Percentiles rank a stretch among this genome's conserved stretches.
phyloP scores from a whole-genome alignment of 2,329 filamentous ascomycete species.

The Dendrostoma leiphaemia region DNA sequence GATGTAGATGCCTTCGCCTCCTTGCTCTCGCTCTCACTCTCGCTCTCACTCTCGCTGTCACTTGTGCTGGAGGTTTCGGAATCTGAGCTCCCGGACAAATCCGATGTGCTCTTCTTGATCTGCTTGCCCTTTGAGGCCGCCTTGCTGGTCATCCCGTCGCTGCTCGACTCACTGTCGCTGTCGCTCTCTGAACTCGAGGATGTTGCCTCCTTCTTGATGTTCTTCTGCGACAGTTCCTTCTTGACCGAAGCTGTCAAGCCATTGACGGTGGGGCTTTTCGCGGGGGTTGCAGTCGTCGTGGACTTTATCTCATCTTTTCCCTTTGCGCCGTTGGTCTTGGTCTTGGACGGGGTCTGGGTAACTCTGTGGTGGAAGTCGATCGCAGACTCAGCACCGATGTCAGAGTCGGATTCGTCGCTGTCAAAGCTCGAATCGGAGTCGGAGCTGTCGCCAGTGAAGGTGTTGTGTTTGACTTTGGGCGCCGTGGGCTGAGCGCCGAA shows the following conservation, averaged over 20 bases:
- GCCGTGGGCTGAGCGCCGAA: constrained; percentile 21
- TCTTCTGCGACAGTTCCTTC: constrained; percentile 8
- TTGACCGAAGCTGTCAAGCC: constrained; percentile 10
- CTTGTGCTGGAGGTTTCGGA: constrained; percentile 19
- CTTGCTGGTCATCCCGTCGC: constrained; percentile 22
- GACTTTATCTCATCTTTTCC: background rate
- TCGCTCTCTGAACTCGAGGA: constrained; percentile 6
- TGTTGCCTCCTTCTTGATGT: constrained; percentile 20
- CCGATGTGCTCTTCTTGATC: constrained; percentile 12
- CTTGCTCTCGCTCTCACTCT: constrained; percentile 26
- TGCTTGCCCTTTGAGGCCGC: constrained; percentile 10
- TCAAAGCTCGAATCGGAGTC: constrained; percentile 23
- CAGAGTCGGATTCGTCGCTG: constrained; percentile 31
- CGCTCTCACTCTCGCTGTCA: constrained; percentile 27
- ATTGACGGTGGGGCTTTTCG: constrained; percentile 17
- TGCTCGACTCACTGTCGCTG: constrained; percentile 15
- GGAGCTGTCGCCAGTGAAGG: constrained; percentile 26
- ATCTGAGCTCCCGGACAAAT: constrained; percentile 14
- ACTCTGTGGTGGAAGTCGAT: constrained; percentile 34
- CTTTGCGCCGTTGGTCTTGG: constrained; percentile 4
- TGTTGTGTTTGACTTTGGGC: constrained; percentile 31
- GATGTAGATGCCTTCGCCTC: constrained; percentile 17
- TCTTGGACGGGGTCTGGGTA: constrained; percentile 17
- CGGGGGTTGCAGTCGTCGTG: constrained; percentile 1
- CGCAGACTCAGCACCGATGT: constrained; percentile 29